Evolutionary conservation across 1,284 basidiomycete species (phyloP).

Genomic region (Cutaneotrichosporon spelunceum): DNA sequence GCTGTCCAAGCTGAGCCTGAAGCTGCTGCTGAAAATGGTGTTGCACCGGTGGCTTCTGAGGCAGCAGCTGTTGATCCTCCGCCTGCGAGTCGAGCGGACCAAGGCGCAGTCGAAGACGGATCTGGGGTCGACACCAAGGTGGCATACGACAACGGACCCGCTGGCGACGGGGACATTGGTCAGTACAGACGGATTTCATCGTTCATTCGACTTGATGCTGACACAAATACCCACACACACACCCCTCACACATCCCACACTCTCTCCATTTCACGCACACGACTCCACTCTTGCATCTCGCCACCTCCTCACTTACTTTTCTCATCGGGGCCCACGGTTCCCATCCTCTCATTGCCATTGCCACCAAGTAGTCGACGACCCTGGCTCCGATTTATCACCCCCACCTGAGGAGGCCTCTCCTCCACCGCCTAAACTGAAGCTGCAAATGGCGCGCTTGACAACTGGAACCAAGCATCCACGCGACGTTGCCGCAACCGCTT

Average conservation of each 20-base stretch:
- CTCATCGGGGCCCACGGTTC: not conserved
- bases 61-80: not conserved
- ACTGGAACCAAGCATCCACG: not conserved
- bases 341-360: not conserved
- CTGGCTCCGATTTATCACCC: not conserved
- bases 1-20: not conserved
- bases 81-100: not conserved
- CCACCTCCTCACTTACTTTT: not conserved
- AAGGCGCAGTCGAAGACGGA: not conserved
- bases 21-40: not conserved
- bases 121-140: not conserved
- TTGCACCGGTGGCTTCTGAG: not conserved
- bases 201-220: not conserved
- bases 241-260: constrained; percentile 2
- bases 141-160: not conserved
- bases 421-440: not conserved
- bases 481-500: not conserved
- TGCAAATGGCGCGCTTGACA: not conserved
- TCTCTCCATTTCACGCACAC: not conserved
- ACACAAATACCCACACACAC: not conserved
- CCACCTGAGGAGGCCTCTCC: not conserved
- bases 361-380: not conserved
- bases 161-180: not conserved
- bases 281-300: not conserved
- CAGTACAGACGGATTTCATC: not conserved